Conservation (phyloP, 2,329 filamentous ascomycete genomes). For the Calonectria multiphialidica region DNA sequence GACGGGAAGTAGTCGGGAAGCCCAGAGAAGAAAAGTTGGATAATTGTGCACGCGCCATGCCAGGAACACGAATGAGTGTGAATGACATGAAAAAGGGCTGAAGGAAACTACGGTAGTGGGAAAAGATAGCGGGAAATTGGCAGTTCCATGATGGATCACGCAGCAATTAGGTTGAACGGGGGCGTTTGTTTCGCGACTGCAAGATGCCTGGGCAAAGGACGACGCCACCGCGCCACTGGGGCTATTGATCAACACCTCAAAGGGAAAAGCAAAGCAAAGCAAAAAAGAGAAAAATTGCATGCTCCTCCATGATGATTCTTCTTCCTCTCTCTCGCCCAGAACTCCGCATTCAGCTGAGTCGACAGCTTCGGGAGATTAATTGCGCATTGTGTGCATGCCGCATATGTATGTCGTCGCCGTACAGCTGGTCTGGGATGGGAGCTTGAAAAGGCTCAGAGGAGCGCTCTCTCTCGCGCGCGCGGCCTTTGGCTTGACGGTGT, state of each 20-base stretch:
- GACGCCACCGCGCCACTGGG: constrained; percentile 11
- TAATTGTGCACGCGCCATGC: background rate
- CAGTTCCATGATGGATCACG: background rate
- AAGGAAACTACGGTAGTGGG: background rate
- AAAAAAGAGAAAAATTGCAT: background rate
- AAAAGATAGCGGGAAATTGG: background rate
- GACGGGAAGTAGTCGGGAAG: background rate
- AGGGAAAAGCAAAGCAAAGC: background rate
- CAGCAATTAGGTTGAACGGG: background rate
- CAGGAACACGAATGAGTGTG: background rate
- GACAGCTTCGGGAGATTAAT: constrained; percentile 12
- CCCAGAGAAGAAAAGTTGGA: background rate
- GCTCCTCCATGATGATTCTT: background rate
- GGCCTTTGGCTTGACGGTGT: too few relatives aligned
- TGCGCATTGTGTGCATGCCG: constrained; percentile 12
- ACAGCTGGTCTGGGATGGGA: background rate
- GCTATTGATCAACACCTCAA: background rate
- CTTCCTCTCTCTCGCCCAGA: background rate
- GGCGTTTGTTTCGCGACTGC: constrained; percentile 18
- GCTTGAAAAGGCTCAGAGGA: background rate
- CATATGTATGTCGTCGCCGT: background rate
- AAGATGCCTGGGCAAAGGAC: background rate
- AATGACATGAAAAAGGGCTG: background rate
- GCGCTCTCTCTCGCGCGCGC: too few relatives aligned
- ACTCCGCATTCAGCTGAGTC: background rate